Evolutionary conservation across 768 basidiomycete genomes (phyloP).

Genomic region (Favolaschia claudopus): DNA sequence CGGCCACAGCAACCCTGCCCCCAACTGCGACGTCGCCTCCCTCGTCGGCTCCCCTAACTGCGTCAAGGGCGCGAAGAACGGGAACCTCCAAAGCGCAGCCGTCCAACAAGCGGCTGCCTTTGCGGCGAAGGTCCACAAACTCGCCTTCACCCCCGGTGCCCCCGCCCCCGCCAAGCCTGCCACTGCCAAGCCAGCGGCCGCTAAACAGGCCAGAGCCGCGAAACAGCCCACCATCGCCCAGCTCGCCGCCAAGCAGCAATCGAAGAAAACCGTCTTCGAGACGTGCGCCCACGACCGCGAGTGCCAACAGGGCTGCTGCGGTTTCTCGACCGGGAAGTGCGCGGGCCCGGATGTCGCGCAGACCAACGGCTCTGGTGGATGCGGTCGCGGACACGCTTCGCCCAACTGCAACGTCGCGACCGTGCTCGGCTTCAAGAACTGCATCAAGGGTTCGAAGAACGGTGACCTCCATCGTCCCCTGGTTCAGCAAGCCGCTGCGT

Average conservation of each 20-base stretch:
- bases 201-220: background rate
- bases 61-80: background rate
- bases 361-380: conserved; percentile 32
- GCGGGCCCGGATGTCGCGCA: conserved; percentile 34
- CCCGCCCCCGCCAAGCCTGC: background rate
- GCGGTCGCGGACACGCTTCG: conserved; percentile 29
- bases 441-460: background rate
- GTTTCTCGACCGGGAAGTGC: conserved; percentile 33
- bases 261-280: conserved; percentile 23
- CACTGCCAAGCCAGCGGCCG: background rate
- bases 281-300: conserved; percentile 29
- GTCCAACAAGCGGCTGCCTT: conserved; percentile 10
- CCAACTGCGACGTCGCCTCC: conserved; percentile 30
- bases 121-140: conserved; percentile 4
- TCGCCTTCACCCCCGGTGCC: conserved; percentile 11
- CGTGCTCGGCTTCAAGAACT: conserved; percentile 15
- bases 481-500: background rate
- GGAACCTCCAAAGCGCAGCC: background rate
- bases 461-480: background rate
- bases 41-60: background rate
- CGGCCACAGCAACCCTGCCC: conserved; percentile 23
- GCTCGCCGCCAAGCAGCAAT: background rate
- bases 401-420: conserved; percentile 33
- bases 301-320: conserved; percentile 35
- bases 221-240: background rate